phyloP scores from a whole-genome alignment of 2,329 filamentous ascomycete genomes.

The Cladosporium colombiae region DNA sequence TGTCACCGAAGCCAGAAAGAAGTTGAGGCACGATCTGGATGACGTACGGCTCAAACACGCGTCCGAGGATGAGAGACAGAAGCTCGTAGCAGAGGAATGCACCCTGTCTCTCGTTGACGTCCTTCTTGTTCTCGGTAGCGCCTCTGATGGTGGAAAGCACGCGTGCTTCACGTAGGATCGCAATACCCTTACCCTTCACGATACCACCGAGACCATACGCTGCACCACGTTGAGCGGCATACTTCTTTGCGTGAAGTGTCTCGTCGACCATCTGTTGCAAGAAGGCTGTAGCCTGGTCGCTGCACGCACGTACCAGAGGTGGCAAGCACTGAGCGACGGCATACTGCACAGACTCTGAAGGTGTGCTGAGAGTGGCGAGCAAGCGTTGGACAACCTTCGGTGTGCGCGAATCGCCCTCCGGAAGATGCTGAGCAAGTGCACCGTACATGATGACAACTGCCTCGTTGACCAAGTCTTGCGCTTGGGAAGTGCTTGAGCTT shows the following conservation, averaged over 20 bases:
- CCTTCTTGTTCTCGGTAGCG: slow-evolving; percentile 94
- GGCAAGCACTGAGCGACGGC: slow-evolving; percentile 93
- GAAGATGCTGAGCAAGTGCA: slow-evolving; percentile 83
- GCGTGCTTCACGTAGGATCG: slow-evolving; percentile 77
- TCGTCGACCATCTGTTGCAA: slow-evolving; percentile 78
- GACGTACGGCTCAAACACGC: slow-evolving; percentile 92
- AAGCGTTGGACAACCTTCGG: slow-evolving; percentile 85
- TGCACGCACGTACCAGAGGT: slow-evolving; percentile 80
- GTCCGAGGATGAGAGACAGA: slow-evolving; percentile 79
- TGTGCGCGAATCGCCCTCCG: slow-evolving; percentile 80
- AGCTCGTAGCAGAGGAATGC: slow-evolving; percentile 89
- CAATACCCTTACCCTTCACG: slow-evolving; percentile 82
- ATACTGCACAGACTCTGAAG: slow-evolving; percentile 95
- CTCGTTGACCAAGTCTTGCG: slow-evolving; percentile 89
- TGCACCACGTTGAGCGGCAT: slow-evolving; percentile 87
- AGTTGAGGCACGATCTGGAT: slow-evolving; percentile 93
- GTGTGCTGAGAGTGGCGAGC: slow-evolving; percentile 84
- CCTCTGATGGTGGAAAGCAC: slow-evolving; percentile 79
- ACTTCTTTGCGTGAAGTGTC: slow-evolving; percentile 84
- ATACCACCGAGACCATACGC: slow-evolving; percentile 93
- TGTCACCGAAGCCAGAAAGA: slow-evolving; percentile 84
- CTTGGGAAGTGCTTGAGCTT: slow-evolving; percentile 74
- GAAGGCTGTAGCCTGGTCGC: slow-evolving; percentile 76
- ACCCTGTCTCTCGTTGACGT: slow-evolving; percentile 82
- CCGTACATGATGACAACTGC: slow-evolving; percentile 98